A percentile compares a stretch with the other conserved stretches of the same genome.
Conservation (phyloP, 2,329 filamentous ascomycete genomes). For the Hypoxylon sp. region DNA sequence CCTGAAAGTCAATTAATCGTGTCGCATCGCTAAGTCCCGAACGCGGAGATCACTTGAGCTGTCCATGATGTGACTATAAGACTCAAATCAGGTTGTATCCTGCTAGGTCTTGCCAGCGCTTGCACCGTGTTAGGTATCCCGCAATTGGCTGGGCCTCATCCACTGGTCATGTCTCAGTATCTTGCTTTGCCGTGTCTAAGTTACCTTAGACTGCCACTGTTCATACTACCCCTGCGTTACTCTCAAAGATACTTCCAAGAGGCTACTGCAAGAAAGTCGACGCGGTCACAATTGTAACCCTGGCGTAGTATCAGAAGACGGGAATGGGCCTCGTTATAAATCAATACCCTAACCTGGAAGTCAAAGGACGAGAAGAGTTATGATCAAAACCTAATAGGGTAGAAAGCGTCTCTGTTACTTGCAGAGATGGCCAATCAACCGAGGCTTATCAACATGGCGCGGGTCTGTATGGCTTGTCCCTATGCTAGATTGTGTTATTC, state of each 20-base stretch:
- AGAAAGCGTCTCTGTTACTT: constrained; percentile 30
- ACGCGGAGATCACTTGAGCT: constrained; percentile 45
- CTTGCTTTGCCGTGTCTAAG: constrained; percentile 29
- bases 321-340: constrained; percentile 34
- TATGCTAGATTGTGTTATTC: constrained; percentile 37
- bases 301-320: constrained; percentile 32
- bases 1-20: constrained; percentile 45
- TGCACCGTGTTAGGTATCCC: constrained; percentile 39
- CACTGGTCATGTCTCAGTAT: constrained; percentile 23
- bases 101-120: constrained; percentile 20
- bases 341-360: constrained; percentile 43
- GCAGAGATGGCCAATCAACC: constrained; percentile 32
- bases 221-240: constrained; percentile 36
- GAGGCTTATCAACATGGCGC: constrained; percentile 12
- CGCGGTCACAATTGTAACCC: constrained; percentile 43
- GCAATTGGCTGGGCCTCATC: constrained; percentile 25
- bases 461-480: constrained; percentile 11
- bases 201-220: constrained; percentile 26
- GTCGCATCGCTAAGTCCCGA: constrained; percentile 44
- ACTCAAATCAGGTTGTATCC: constrained; percentile 31
- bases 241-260: constrained; percentile 25
- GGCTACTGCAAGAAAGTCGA: constrained; percentile 38
- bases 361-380: constrained; percentile 40
- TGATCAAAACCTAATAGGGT: constrained; percentile 33
- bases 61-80: constrained; percentile 37